Evolutionary conservation across 2,329 filamentous ascomycete genomes (phyloP), one percentile per base, ranked within the genome.

Genomic region (Neonectria sp.): DNA sequence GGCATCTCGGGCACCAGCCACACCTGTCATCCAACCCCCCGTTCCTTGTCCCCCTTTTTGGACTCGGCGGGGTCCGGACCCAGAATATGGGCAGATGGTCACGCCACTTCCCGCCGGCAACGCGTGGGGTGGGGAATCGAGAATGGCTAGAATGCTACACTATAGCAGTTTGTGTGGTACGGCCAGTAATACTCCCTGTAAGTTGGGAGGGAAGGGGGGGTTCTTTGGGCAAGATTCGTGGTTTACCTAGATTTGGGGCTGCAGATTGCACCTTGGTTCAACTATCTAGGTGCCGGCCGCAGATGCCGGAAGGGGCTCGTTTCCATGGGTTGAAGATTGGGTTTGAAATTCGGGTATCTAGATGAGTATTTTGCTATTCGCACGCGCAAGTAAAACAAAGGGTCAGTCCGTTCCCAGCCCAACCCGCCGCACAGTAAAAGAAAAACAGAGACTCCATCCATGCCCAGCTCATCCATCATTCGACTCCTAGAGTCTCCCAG

Each of bases 71-170:
- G 65, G 43, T 60, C 73, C 73, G 73, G 61, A 60, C 63, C 60
- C 29, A 15, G 45, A 21, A 21, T 21, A 69, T 73, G 71, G 68
- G 68, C 73, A 75, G 73, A 75, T 75, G 70, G 70, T 75, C 73
- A 75, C 67, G 71, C 73, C 73, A 75, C 60, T 29, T 57, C 25
- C 31, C 17, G 52, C 35, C n/a, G 60, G 52, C 24, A 29, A 35
- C 31, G 43, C 12, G 49, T 51, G 60, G 25, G 60, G 43, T 65
- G 62, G 61, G 48, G 48, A 35, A 24, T 40, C 37, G 43, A 51
- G 43, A 57, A 52, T 40, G 31, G 46, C 43, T 24, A 46, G 35
- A 56, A 35, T 56, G 51, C 43, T 4, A 46, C 40, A 9, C 6
- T 43, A 21, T 5, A 8, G 17, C 40, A n/a, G 40, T 21, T 37